Percentiles rank a stretch among this genome's conserved stretches.
Evolutionary conservation across 1,284 basidiomycete species (phyloP).

Genomic region (Omphalotus olearius): DNA sequence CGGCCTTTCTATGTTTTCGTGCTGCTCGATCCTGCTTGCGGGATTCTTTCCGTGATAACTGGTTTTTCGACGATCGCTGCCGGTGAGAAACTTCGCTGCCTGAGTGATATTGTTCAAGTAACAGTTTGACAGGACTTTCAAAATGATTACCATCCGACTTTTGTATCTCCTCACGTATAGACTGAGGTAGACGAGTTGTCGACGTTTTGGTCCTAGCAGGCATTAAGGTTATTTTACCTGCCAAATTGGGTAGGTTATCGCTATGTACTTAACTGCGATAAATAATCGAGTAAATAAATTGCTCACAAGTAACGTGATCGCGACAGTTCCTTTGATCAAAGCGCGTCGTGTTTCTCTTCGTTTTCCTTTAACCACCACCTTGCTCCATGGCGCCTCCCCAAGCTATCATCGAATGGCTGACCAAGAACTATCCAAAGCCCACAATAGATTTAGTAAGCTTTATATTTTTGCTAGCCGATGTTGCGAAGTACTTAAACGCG

Average conservation of each 20-base stretch:
- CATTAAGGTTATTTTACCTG: conserved; percentile 17
- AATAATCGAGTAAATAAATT: background rate
- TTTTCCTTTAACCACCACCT: conserved; percentile 6
- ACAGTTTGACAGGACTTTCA: no score
- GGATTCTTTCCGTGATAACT: conserved; percentile 53
- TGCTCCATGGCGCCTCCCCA: conserved; percentile 26
- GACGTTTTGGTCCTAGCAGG: conserved; percentile 31
- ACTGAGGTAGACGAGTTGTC: conserved; percentile 38
- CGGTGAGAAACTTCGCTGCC: conserved; percentile 15
- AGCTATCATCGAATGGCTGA: conserved; percentile 40
- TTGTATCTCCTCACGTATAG: conserved; percentile 33
- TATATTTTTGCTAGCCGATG: background rate
- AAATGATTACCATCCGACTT: conserved; percentile 19
- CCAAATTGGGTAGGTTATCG: no score
- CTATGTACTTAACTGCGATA: background rate
- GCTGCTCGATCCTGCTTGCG: conserved; percentile 57
- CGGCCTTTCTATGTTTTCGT: conserved; percentile 57
- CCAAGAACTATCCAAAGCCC: conserved; percentile 47
- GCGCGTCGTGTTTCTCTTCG: background rate
- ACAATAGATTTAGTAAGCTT: conserved; percentile 49
- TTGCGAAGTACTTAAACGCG: conserved; percentile 7
- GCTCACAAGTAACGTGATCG: conserved; percentile 2
- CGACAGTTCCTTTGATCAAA: background rate
- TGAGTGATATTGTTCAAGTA: conserved; percentile 13
- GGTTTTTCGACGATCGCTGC: conserved; percentile 14